These are phyloP conservation scores for Dicorynia guianensis DNA, from an alignment of 306 rosid species.

Conservation along the genomic window DNA sequence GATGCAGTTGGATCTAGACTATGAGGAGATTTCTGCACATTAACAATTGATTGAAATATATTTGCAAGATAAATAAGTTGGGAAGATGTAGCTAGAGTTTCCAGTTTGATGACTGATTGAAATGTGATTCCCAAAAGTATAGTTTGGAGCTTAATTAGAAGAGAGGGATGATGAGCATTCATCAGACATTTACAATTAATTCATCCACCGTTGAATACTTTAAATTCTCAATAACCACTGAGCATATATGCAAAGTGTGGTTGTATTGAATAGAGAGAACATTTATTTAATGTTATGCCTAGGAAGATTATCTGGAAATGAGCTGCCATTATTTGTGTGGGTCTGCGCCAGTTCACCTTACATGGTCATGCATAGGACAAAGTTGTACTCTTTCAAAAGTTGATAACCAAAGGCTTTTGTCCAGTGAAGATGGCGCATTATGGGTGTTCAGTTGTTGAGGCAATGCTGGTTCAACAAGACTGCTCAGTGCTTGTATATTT, in stretches of 20 bases:
- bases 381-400: slow-evolving; percentile 55
- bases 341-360: slow-evolving; percentile 69
- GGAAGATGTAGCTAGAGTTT: too few species aligned
- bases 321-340: slow-evolving; percentile 86
- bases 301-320: slow-evolving; percentile 69
- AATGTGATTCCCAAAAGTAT: too few species aligned
- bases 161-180: too few species aligned
- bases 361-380: slow-evolving; percentile 70
- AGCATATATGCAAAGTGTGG: slow-evolving; percentile 90
- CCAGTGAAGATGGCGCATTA: slow-evolving; percentile 83
- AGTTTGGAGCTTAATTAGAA: too few species aligned
- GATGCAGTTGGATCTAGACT: too few species aligned
- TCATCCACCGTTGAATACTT: slow-evolving; percentile 57
- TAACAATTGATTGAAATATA: too few species aligned
- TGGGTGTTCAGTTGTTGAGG: too few species aligned
- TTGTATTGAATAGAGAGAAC: slow-evolving; percentile 51
- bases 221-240: slow-evolving; percentile 59
- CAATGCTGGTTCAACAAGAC: slow-evolving; percentile 64
- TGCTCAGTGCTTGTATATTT: slow-evolving; percentile 75
- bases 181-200: slow-evolving; percentile 36
- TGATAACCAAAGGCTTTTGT: slow-evolving; percentile 56
- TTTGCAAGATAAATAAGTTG: too few species aligned
- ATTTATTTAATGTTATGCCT: slow-evolving; percentile 58
- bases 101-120: too few species aligned
- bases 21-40: too few species aligned